Base-by-base conservation (phyloP, 139 green algal genomes). In the Chlamydomonas urium region DNA sequence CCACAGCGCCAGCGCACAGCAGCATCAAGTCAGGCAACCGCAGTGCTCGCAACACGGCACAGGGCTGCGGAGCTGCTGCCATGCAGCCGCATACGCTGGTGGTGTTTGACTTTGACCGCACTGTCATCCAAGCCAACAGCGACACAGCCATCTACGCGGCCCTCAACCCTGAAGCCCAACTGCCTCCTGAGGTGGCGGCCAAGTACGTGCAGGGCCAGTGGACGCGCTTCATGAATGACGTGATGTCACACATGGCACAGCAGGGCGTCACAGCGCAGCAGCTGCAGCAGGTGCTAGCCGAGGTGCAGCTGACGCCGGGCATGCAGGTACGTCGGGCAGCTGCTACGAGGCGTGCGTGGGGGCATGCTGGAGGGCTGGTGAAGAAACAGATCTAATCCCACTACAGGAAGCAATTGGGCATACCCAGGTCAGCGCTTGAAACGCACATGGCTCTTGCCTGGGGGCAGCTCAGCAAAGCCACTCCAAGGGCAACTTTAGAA, bases 31-130 rank as follows among this genome's bases (percentile, higher is more conserved):
- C 42, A 10, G 17, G 42, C 42, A 53, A 17, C 42, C 10, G 42
- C 42, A 53, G 42, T 10, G 42, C 14, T 17, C 42, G 42, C 42
- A 17, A 17, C 42, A 53, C 14, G 14, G 17, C 14, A 10, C 10
- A 17, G 42, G 42, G 42, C 42, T 10, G 42, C 42, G 42, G 42
- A 17, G 42, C 14, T 17, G 42, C 42, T 53, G 42, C 42, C 65
- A 72, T n/a, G 45, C 65, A 60, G 42, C 42, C 42, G 42, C 42
- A 17, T 53, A 33, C 26, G 31, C 57, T 84, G n/a, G 47, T 79
- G 24, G 73, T 66, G 2, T 81, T 85, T 71, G 79, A 85, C 45
- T 85, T 85, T 59, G 79, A 85, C n/a, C 77, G 75, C 38, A 85
- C 74, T 2, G 47, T 81, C 0, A 71, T 81, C 2, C 60, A 85